These are phyloP conservation scores for Exophiala xenobiotica DNA, from an alignment of 2,329 filamentous ascomycete species.

Conservation along the genomic window DNA sequence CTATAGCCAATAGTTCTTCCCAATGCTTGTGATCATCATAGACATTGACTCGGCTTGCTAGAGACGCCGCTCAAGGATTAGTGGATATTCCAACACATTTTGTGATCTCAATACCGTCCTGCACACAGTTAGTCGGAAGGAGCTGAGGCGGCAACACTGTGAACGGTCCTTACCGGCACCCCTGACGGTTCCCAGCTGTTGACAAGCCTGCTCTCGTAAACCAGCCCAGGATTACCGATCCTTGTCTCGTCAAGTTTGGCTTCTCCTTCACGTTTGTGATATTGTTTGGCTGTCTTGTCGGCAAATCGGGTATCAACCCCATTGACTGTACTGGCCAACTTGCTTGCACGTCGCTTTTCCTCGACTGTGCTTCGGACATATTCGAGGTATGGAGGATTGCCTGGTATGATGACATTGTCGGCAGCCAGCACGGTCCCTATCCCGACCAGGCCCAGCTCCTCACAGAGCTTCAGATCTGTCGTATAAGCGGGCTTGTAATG, in stretches of 20 bases:
- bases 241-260: conserved; percentile 30
- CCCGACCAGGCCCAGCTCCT: conserved; percentile 65
- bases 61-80: too few relatives aligned
- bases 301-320: conserved; percentile 27
- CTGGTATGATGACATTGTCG: conserved; percentile 39
- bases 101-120: conserved; percentile 69
- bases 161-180: conserved; percentile 45
- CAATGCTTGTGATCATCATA: too few relatives aligned
- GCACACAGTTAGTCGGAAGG: conserved; percentile 28
- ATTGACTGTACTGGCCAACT: conserved; percentile 13
- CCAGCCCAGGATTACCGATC: conserved; percentile 41
- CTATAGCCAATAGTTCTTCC: too few relatives aligned
- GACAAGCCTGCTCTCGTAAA: conserved; percentile 63
- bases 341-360: conserved; percentile 52
- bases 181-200: conserved; percentile 69
- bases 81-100: conserved; percentile 55
- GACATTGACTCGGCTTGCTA: too few relatives aligned
- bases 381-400: conserved; percentile 46
- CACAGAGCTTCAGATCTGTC: conserved; percentile 72
- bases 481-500: conserved; percentile 77
- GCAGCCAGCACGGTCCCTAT: conserved; percentile 49
- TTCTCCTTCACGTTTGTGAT: conserved; percentile 27
- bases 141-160: neutral
- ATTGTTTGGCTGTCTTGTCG: conserved; percentile 31
- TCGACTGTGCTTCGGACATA: conserved; percentile 57